Evolutionary conservation across 1,284 basidiomycete genomes (phyloP), one percentile per base, ranked within the genome.

Genomic region (Rhodotorula sp.): DNA sequence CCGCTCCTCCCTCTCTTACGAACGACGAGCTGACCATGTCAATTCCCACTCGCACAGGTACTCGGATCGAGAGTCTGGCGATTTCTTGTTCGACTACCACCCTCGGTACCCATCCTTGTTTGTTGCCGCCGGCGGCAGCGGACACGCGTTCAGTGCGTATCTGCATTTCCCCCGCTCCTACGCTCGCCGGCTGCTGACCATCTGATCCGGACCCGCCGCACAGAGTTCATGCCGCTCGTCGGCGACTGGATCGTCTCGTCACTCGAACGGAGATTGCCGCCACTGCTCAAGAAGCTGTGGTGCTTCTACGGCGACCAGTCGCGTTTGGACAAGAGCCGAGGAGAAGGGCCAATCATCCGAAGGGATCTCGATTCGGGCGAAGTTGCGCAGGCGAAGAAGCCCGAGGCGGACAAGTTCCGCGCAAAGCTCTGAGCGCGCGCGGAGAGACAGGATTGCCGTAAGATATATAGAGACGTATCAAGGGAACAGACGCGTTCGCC

Each of bases 61-160:
- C 58, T 60, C 67, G 8, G 72, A 74, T 47, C 70, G 70, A 34
- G 65, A 71, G 51, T 68, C 65, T 8, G 69, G 71, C 34, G 74
- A 73, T 51, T 73, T 70, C 63, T 46, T 76, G 21, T 56, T 74
- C 31, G 74, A 76, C 43, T 76, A 56, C 49, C 72, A 76, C 46
- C 74, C 74, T 3, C 7, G 18, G 12, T 65, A 58, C 29, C 31
- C 46, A 12, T 64, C 61, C 1, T 49, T 76, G 1, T 76, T 76
- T 23, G 65, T 76, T 29, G 69, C 72, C 0, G 62, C 72, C 1
- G 74, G 72, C 16, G 74, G 72, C 12, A 67, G 63, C 4, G 74
- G 71, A 0, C 74, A 73, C 48, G 73, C 68, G 1, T 72, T 68
- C 71, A 75, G 63, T 64, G 21, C 21, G 21, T 51, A 29, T 14